Evolutionary conservation across 2,329 filamentous ascomycete genomes (phyloP).

Genomic region (Fusarium sp.): DNA sequence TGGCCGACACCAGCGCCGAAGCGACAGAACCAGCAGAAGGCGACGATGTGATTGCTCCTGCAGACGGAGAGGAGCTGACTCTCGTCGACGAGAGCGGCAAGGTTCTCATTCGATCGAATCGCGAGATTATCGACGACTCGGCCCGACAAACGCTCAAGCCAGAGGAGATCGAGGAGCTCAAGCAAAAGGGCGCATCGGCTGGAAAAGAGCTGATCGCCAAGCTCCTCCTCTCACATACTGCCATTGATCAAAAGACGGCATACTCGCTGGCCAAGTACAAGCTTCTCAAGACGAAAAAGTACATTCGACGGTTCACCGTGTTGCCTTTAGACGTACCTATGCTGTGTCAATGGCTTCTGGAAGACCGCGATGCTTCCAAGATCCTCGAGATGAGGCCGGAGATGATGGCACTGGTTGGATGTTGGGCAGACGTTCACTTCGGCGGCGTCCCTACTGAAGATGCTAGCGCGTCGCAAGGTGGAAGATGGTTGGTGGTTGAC

Average conservation of each 20-base stretch:
- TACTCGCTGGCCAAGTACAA: constrained; percentile 98
- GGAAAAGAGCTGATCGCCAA: constrained; percentile 94
- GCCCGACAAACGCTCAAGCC: constrained; percentile 83
- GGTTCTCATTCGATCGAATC: constrained; percentile 68
- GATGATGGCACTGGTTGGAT: constrained; percentile 82
- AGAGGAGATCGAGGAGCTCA: constrained; percentile 81
- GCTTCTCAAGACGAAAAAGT: constrained; percentile 93
- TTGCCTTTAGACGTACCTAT: constrained; percentile 85
- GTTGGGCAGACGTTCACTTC: constrained; percentile 92
- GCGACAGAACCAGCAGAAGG: constrained; percentile 61
- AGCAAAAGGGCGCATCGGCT: constrained; percentile 80
- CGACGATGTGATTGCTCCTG: constrained; percentile 56
- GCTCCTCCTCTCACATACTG: constrained; percentile 89
- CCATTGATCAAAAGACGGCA: constrained; percentile 92
- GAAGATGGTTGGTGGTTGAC: constrained; percentile 85
- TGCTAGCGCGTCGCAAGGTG: constrained; percentile 51
- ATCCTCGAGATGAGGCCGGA: constrained; percentile 92
- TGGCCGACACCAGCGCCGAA: constrained; percentile 62
- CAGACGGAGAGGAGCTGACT: constrained; percentile 60
- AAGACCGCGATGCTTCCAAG: constrained; percentile 83
- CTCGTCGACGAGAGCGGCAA: constrained; percentile 61
- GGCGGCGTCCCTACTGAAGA: constrained; percentile 51
- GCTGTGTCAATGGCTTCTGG: constrained; percentile 82
- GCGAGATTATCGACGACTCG: constrained; percentile 72
- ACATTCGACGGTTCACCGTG: constrained; percentile 88